Conservation (phyloP, 139 green algal species). For the Trebouxia sp. region DNA sequence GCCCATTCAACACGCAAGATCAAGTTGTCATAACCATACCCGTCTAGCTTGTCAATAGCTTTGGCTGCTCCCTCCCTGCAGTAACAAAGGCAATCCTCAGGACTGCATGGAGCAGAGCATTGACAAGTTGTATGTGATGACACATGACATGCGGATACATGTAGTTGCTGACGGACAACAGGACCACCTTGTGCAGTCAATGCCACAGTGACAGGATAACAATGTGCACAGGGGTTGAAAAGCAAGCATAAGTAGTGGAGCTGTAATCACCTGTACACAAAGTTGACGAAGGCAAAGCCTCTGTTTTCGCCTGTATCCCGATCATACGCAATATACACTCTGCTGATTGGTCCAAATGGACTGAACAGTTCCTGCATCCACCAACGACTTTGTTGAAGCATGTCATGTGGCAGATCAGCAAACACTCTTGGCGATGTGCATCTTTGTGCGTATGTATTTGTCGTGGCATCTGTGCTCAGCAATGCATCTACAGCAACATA, state of each 20-base stretch:
- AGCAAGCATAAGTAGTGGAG: neutral
- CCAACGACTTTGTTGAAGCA: neutral
- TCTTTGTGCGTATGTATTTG: too few relatives aligned
- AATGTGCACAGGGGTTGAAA: neutral
- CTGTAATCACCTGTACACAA: conserved; percentile 64
- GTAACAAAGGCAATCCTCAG: too few relatives aligned
- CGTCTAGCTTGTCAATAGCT: conserved; percentile 90
- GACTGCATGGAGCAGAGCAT: too few relatives aligned
- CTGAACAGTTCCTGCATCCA: conserved; percentile 90
- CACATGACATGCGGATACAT: too few relatives aligned
- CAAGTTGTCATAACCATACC: conserved; percentile 97
- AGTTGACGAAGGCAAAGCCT: conserved; percentile 99
- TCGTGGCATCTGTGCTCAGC: too few relatives aligned
- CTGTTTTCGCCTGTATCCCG: conserved; percentile 88
- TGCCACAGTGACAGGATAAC: neutral
- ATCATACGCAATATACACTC: conserved; percentile 96
- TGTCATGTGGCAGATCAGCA: too few relatives aligned
- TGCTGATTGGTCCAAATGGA: conserved; percentile 89
- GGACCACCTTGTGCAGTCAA: neutral
- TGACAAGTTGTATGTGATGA: too few relatives aligned
- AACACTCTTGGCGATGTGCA: too few relatives aligned
- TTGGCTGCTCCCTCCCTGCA: conserved; percentile 80
- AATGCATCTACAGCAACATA: too few relatives aligned
- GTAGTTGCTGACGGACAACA: too few relatives aligned
- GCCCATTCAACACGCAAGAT: conserved; percentile 96